These are phyloP conservation scores for Lachnellula subtilissima DNA, from an alignment of 2,329 filamentous ascomycete genomes.

Conservation along the genomic window DNA sequence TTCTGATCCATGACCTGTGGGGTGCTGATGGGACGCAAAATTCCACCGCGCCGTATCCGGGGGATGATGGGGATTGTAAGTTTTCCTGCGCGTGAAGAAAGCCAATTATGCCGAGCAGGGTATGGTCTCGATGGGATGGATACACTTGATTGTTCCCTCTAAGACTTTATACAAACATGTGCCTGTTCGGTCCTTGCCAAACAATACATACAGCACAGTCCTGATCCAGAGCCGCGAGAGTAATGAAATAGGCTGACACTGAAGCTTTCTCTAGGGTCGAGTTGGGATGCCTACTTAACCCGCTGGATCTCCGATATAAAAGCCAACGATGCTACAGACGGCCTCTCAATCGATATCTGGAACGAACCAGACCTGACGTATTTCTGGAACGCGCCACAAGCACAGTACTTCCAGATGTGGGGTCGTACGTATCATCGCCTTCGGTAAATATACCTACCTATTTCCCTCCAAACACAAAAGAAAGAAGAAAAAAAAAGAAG, in stretches of 20 bases:
- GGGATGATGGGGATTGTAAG: constrained; percentile 42
- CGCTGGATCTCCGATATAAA: constrained; percentile 36
- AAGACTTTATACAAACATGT: neutral
- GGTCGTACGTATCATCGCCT: constrained; percentile 35
- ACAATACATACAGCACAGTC: neutral
- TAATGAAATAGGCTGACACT: neutral
- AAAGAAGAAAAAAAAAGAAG: neutral
- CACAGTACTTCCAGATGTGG: constrained; percentile 39
- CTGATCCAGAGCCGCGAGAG: too few species aligned
- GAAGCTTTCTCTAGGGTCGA: constrained; percentile 27
- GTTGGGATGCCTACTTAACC: constrained; percentile 40
- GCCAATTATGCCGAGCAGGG: too few species aligned
- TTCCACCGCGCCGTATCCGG: constrained; percentile 38
- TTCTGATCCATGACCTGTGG: constrained; percentile 45
- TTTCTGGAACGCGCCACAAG: constrained; percentile 35
- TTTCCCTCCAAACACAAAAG: neutral
- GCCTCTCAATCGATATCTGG: constrained; percentile 46
- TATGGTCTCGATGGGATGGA: too few species aligned
- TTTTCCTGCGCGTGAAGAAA: neutral
- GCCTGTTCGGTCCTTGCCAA: neutral
- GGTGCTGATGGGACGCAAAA: constrained; percentile 41
- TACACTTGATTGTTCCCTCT: neutral
- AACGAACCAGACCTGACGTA: constrained; percentile 43
- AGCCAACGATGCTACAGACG: constrained; percentile 34
- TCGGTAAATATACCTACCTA: constrained; percentile 26